A percentile compares a stretch with the other conserved stretches of the same genome.
These are phyloP conservation scores for Xylariaceae sp. DNA, from an alignment of 2,329 filamentous ascomycete genomes.

Conservation along the genomic window DNA sequence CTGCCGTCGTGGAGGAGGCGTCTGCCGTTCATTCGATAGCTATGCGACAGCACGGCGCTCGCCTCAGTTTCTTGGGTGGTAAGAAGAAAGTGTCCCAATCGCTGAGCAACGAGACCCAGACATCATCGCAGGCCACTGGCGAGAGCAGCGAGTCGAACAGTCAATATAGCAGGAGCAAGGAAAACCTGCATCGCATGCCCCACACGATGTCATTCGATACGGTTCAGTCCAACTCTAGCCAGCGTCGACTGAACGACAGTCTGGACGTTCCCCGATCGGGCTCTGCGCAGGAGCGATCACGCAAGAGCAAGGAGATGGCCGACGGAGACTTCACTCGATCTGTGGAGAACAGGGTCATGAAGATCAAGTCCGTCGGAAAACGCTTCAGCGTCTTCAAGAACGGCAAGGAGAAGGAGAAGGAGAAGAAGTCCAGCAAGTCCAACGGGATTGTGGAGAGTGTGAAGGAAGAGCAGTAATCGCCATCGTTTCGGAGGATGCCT, in stretches of 20 bases:
- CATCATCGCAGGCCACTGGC: conserved; percentile 27
- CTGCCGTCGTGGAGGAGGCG: conserved; percentile 43
- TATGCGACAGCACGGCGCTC: conserved; percentile 46
- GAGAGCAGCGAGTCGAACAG: conserved; percentile 30
- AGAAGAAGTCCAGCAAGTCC: conserved; percentile 60
- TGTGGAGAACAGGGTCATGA: conserved; percentile 37
- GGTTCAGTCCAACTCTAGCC: conserved; percentile 21
- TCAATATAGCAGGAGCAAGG: conserved; percentile 33
- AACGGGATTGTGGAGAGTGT: conserved; percentile 49
- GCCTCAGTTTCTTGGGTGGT: conserved; percentile 54
- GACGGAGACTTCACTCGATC: conserved; percentile 28
- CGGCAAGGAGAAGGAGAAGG: conserved; percentile 57
- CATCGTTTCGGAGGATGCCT: too few species aligned
- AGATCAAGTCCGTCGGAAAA: conserved; percentile 66
- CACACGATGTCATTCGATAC: conserved; percentile 36
- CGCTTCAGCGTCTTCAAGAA: conserved; percentile 72
- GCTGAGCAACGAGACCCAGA: conserved; percentile 26
- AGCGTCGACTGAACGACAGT: conserved; percentile 22
- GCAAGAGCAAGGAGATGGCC: conserved; percentile 30
- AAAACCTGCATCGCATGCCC: conserved; percentile 43
- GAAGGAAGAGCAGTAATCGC: conserved; percentile 47
- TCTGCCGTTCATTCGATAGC: conserved; percentile 48
- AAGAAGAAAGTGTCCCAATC: conserved; percentile 42
- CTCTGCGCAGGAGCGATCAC: conserved; percentile 23
- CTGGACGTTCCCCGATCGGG: conserved; percentile 19